phyloP scores from a whole-genome alignment of 2,329 filamentous ascomycete species.

The Calonectria montana region DNA sequence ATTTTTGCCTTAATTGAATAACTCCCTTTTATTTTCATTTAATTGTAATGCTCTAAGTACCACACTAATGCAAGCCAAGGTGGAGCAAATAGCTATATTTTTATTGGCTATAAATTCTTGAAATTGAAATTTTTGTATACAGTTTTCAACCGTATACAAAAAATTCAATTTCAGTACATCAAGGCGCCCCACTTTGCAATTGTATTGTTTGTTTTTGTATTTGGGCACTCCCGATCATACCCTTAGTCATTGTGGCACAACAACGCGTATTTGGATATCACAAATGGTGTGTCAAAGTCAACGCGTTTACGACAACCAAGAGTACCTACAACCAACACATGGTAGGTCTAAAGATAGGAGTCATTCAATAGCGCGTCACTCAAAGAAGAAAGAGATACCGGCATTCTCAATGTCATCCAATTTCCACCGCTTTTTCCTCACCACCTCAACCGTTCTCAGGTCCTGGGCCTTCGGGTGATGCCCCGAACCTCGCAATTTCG shows the following conservation, averaged over 20 bases:
- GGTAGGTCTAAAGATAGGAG: not conserved
- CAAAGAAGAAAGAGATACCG: not conserved
- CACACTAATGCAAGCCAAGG: too few species aligned
- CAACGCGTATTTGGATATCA: not conserved
- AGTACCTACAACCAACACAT: not conserved
- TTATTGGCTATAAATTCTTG: too few species aligned
- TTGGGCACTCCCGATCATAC: too few species aligned
- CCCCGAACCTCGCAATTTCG: constrained; percentile 23
- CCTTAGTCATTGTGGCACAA: not conserved
- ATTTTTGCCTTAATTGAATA: too few species aligned
- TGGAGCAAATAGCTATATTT: too few species aligned
- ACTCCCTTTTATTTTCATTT: too few species aligned
- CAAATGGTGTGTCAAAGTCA: not conserved
- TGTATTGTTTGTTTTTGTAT: too few species aligned
- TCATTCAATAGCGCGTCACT: not conserved
- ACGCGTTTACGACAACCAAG: not conserved
- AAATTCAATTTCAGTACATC: too few species aligned
- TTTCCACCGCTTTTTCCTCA: constrained; percentile 5
- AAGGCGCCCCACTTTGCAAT: too few species aligned
- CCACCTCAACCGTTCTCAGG: not conserved
- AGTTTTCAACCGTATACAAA: too few species aligned
- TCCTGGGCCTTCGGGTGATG: constrained; percentile 11
- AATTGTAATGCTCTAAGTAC: too few species aligned
- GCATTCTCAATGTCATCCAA: not conserved
- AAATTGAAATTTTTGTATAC: too few species aligned